These are phyloP conservation scores for Begonia fuchsioides DNA, from an alignment of 306 rosid genomes.

Conservation along the genomic window DNA sequence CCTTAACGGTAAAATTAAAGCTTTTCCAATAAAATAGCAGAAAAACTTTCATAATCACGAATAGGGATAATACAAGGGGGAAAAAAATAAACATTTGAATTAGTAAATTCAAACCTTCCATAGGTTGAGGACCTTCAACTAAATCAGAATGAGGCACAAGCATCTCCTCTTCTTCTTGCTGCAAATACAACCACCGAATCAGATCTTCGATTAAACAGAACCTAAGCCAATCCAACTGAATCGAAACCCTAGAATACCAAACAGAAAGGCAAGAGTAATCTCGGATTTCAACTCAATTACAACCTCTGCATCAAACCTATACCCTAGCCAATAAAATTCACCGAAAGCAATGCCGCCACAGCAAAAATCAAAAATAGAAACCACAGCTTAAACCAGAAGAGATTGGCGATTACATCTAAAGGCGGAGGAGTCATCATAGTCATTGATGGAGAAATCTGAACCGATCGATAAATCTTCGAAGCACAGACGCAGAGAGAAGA, in stretches of 20 bases:
- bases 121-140: slow-evolving; percentile 48
- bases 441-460: slow-evolving; percentile 23
- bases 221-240: slow-evolving; percentile 22
- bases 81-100: no score
- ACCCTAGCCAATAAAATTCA: slow-evolving; percentile 19
- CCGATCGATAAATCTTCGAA: slow-evolving; percentile 35
- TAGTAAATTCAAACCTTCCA: slow-evolving; percentile 30
- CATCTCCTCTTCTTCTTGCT: slow-evolving; percentile 53
- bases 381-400: not conserved
- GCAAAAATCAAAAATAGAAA: not conserved
- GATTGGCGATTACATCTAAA: slow-evolving; percentile 25
- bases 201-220: slow-evolving; percentile 22
- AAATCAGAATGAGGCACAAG: slow-evolving; percentile 41
- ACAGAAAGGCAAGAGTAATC: slow-evolving; percentile 8
- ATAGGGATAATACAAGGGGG: no score
- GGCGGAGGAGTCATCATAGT: slow-evolving; percentile 45
- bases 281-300: slow-evolving; percentile 10
- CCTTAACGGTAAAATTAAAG: not conserved
- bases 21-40: slow-evolving; percentile 7
- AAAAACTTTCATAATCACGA: slow-evolving; percentile 5
- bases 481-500: slow-evolving; percentile 7
- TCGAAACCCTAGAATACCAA: slow-evolving; percentile 29
- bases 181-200: slow-evolving; percentile 18
- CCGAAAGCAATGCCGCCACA: slow-evolving; percentile 1
- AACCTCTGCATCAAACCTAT: slow-evolving; percentile 7